These are phyloP conservation scores for Xylariaceae sp. DNA, from an alignment of 2,329 filamentous ascomycete species.

Conservation along the genomic window DNA sequence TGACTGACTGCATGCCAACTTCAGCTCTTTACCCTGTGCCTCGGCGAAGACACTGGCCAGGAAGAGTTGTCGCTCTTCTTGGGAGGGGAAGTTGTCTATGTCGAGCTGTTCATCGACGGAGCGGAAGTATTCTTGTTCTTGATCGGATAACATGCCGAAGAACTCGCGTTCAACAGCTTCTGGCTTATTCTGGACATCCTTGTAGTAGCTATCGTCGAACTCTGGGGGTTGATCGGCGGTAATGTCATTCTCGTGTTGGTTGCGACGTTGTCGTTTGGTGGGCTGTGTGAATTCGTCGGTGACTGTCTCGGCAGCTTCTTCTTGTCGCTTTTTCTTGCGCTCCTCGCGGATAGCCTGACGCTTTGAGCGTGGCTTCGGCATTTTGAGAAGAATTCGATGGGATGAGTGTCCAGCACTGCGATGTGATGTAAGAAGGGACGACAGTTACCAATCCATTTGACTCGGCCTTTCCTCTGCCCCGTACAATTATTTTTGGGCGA, in stretches of 20 bases:
- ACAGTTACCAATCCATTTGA: too few species aligned
- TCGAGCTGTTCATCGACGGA: conserved; percentile 86
- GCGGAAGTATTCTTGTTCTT: conserved; percentile 95
- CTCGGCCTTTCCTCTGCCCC: too few species aligned
- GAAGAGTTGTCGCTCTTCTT: conserved; percentile 68
- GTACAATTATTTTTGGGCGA: too few species aligned
- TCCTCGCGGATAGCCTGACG: conserved; percentile 33
- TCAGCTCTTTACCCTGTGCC: conserved; percentile 87
- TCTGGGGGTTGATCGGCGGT: conserved; percentile 14
- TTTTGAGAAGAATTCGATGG: conserved; percentile 10
- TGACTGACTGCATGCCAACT: conserved; percentile 91
- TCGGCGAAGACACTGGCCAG: conserved; percentile 82
- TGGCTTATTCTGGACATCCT: conserved; percentile 4
- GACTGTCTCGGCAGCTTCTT: conserved; percentile 22
- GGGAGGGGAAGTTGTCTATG: conserved; percentile 75
- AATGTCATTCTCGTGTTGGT: conserved; percentile 16
- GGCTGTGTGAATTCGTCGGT: conserved; percentile 8
- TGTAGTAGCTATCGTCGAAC: conserved; percentile 20
- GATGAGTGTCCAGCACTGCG: not conserved
- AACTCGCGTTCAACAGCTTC: conserved; percentile 62
- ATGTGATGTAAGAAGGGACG: too few species aligned
- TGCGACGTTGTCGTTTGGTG: conserved; percentile 27
- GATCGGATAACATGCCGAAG: conserved; percentile 86
- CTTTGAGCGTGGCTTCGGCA: conserved; percentile 33
- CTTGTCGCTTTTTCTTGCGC: conserved; percentile 29